Conservation (phyloP, 352 stramenopile species). For the Phytopythium cucurbitacearum region DNA sequence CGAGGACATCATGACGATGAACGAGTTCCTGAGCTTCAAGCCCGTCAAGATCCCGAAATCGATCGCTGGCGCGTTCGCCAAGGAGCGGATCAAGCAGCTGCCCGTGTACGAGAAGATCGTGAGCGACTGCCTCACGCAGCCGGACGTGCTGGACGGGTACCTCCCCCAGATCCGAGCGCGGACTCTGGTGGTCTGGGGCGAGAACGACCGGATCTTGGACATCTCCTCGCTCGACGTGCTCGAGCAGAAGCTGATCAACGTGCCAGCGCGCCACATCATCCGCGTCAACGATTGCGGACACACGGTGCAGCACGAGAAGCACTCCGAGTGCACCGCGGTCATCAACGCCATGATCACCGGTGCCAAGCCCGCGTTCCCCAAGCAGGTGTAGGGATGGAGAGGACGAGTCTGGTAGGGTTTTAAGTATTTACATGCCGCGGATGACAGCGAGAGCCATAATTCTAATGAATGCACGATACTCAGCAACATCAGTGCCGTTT, state of each 20-base stretch:
- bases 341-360: slow-evolving; percentile 30
- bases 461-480: too few relatives aligned
- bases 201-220: slow-evolving; percentile 65
- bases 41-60: slow-evolving; percentile 26
- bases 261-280: slow-evolving; percentile 29
- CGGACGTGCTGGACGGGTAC: slow-evolving; percentile 55
- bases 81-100: slow-evolving; percentile 46
- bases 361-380: too few relatives aligned
- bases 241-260: slow-evolving; percentile 35
- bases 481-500: too few relatives aligned
- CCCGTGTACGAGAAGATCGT: slow-evolving; percentile 62
- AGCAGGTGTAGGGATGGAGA: too few relatives aligned
- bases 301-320: slow-evolving; percentile 63
- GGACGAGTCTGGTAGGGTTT: too few relatives aligned
- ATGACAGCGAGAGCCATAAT: too few relatives aligned
- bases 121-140: slow-evolving; percentile 41
- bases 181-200: slow-evolving; percentile 69
- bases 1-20: slow-evolving; percentile 61
- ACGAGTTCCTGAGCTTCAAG: slow-evolving; percentile 32
- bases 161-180: slow-evolving; percentile 48
- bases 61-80: slow-evolving; percentile 27
- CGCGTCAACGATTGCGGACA: slow-evolving; percentile 66
- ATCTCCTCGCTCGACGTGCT: slow-evolving; percentile 64
- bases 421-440: too few relatives aligned
- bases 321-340: slow-evolving; percentile 42